Base-by-base conservation (phyloP, 2,329 filamentous ascomycete species). In the Phialemoniopsis sp. region DNA sequence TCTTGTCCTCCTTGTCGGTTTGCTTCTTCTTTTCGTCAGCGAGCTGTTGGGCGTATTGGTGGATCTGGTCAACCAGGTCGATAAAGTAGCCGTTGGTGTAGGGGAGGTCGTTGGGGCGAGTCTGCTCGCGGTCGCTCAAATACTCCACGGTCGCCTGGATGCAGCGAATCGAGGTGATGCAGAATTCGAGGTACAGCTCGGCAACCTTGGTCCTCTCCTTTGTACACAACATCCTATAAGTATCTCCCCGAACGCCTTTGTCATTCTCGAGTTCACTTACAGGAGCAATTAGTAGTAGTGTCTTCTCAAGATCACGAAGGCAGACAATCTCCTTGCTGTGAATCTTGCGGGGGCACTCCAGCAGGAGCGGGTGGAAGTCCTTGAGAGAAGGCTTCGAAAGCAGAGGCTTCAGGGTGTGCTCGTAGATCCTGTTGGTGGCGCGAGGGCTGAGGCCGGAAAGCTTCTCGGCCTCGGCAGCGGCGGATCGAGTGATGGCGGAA, bases 31-130 rank as follows among this genome's bases (percentile, higher is more conserved):
- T 83, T 49, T 82, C 79, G 50, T 82, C 82, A 47, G 84, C 82
- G 54, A 96, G 81, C 60, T 93, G 87, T 55, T 82, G 79, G 45
- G 89, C 90, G 78, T 95, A 95, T 60, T 88, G 80, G 60, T 83
- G 80, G 54, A 96, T 89, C 78, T 96, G 90, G 62, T 94, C 88
- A 62, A 94, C 84, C 45, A 97, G 82, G 70, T 97, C 91, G 68
- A 96, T 85, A 62, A 96, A 96, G 68, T 97, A 97, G 59, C 88
- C 88, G 76, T 87, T 89, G 75, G 85, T 93, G 73, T 96, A 97
- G 50, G 89, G 89, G 55, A 86, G 83, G 64, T 97, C 91, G 64
- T 80, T 73, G 44, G 87, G 85, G 60, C 88, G 81, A 50, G 84
- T 83, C 68, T 91, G 87, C 63, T 97, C 90, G 60, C 82, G 82